Percentiles rank a stretch among this genome's conserved stretches.
Conservation (phyloP, 441 rosid species). For the Manihot esculenta region DNA sequence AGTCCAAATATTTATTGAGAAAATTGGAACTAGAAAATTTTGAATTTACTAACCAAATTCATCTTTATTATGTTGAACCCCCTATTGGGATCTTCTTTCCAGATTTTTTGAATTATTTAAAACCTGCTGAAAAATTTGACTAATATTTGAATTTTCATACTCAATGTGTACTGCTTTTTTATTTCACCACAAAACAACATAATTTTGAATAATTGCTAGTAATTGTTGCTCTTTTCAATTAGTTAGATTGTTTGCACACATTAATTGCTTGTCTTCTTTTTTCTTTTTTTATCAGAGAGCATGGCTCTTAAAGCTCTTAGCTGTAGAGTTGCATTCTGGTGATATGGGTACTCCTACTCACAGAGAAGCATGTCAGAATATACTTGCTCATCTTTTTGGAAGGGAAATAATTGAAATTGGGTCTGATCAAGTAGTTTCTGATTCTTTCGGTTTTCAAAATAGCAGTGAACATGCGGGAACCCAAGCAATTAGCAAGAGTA, state of each 20-base stretch:
- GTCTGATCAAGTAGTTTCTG: constrained; percentile 37
- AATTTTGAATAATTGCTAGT: not conserved
- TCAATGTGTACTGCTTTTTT: not conserved
- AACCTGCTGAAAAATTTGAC: not conserved
- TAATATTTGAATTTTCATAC: not conserved
- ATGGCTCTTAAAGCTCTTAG: constrained; percentile 93
- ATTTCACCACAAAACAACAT: not conserved
- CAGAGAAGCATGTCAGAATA: constrained; percentile 70
- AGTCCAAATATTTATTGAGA: not conserved
- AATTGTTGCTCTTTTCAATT: not conserved
- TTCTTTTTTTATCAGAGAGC: constrained; percentile 54
- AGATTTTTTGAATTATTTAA: not conserved
- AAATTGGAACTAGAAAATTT: not conserved
- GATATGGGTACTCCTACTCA: constrained; percentile 58
- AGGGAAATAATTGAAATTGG: constrained; percentile 47
- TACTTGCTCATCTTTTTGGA: constrained; percentile 87
- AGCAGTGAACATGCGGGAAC: constrained; percentile 50
- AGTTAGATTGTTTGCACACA: constrained; percentile 8
- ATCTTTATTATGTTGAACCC: not conserved
- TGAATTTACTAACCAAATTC: no score
- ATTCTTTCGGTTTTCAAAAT: constrained; percentile 42
- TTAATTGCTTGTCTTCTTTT: constrained; percentile 3
- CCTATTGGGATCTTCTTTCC: not conserved
- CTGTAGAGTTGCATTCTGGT: constrained; percentile 81
- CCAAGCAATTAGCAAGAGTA: constrained; percentile 66